Conservation (phyloP, 768 basidiomycete species). For the Peribolospora baueri region DNA sequence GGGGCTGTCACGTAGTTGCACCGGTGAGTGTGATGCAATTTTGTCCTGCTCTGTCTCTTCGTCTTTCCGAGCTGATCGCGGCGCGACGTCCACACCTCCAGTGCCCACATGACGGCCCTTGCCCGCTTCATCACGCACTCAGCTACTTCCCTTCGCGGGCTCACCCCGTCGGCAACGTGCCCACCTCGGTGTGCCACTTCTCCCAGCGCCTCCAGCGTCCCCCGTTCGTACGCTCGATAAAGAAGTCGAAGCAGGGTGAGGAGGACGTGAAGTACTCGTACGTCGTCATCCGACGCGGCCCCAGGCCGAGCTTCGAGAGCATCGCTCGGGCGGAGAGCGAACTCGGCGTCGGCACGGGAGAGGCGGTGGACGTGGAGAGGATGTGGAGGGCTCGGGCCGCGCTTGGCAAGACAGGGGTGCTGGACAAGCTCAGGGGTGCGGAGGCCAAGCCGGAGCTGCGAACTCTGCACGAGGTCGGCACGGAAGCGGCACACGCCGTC, state of each 20-base stretch:
- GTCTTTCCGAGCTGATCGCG: not conserved
- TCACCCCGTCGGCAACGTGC: not conserved
- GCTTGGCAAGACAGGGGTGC: not conserved
- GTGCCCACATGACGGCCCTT: conserved; percentile 75
- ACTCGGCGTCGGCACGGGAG: not conserved
- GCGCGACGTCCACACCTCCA: conserved; percentile 18
- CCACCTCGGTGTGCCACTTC: conserved; percentile 39
- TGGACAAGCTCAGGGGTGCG: not conserved
- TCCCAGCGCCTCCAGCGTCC: conserved; percentile 71
- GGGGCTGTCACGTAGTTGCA: conserved; percentile 60
- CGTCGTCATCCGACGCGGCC: conserved; percentile 58
- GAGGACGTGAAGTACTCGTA: conserved; percentile 79
- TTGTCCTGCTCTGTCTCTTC: not conserved
- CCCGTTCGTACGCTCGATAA: conserved; percentile 58
- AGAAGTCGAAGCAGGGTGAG: conserved; percentile 59
- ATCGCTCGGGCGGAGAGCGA: not conserved
- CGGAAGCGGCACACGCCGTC: not conserved
- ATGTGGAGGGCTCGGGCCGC: not conserved
- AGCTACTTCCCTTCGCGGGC: conserved; percentile 9
- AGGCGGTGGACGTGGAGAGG: not conserved
- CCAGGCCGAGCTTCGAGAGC: conserved; percentile 27
- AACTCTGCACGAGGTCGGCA: not conserved
- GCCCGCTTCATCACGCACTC: conserved; percentile 34
- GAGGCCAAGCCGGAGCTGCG: conserved; percentile 1
- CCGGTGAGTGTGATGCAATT: conserved; percentile 33